phyloP scores from a whole-genome alignment of 371 early-diverging fungal genomes.

The Nosema muscidifuracis region DNA sequence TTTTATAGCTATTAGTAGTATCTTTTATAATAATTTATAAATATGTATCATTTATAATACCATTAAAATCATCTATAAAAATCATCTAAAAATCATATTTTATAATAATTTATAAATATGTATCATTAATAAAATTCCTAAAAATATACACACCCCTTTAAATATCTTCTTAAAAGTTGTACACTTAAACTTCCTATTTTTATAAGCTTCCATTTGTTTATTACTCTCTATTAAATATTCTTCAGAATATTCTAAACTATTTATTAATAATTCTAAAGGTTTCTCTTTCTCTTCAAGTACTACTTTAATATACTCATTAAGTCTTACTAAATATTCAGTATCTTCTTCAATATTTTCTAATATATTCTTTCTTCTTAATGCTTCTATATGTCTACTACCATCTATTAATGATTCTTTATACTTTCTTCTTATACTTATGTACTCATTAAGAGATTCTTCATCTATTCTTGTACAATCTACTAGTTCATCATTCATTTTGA shows the following conservation, averaged over 20 bases:
- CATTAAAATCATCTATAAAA: too few relatives aligned
- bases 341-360: not conserved
- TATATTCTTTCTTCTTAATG: not conserved
- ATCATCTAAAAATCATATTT: too few relatives aligned
- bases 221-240: not conserved
- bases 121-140: too few relatives aligned
- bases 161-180: not conserved
- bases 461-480: not conserved
- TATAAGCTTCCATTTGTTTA: not conserved
- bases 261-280: not conserved
- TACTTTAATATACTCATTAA: not conserved
- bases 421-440: not conserved
- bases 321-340: not conserved
- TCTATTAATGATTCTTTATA: not conserved
- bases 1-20: too few relatives aligned
- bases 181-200: not conserved
- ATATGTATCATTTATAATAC: too few relatives aligned
- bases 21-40: too few relatives aligned
- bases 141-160: too few relatives aligned
- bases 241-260: not conserved
- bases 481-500: not conserved
- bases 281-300: not conserved
- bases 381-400: not conserved
- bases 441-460: not conserved
- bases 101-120: too few relatives aligned